phyloP scores from a whole-genome alignment of 2,329 filamentous ascomycete genomes.

The Arthroderma sp. region DNA sequence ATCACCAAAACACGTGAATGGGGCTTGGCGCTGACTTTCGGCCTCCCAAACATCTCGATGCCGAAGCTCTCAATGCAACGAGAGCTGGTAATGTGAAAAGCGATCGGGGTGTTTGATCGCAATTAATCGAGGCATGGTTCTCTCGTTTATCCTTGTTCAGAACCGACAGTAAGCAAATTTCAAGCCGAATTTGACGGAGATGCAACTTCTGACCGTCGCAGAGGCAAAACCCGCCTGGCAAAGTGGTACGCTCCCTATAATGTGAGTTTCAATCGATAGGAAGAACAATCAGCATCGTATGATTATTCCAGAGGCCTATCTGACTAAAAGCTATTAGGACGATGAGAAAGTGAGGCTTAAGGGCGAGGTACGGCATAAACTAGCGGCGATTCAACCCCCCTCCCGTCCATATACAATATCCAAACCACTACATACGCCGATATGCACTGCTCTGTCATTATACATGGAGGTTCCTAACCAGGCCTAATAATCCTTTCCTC shows the following conservation, averaged over 20 bases:
- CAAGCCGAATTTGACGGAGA: neutral
- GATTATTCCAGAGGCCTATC: too few relatives aligned
- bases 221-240: constrained; percentile 93
- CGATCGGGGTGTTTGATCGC: neutral
- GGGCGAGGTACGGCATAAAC: constrained; percentile 56
- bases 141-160: constrained; percentile 82
- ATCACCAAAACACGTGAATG: too few relatives aligned
- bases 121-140: constrained; percentile 36
- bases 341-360: constrained; percentile 99
- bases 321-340: constrained; percentile 40
- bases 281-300: too few relatives aligned
- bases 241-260: constrained; percentile 99
- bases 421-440: constrained; percentile 1
- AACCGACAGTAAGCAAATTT: constrained; percentile 59
- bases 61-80: too few relatives aligned
- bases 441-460: neutral
- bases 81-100: too few relatives aligned
- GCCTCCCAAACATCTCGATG: too few relatives aligned
- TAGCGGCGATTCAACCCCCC: constrained; percentile 4
- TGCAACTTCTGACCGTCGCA: constrained; percentile 23
- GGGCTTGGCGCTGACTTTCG: too few relatives aligned
- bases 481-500: neutral
- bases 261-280: constrained; percentile 29
- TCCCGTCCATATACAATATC: neutral
- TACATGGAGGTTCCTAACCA: neutral